Base-by-base conservation (phyloP, 768 basidiomycete species). In the Mycena sanguinolenta region DNA sequence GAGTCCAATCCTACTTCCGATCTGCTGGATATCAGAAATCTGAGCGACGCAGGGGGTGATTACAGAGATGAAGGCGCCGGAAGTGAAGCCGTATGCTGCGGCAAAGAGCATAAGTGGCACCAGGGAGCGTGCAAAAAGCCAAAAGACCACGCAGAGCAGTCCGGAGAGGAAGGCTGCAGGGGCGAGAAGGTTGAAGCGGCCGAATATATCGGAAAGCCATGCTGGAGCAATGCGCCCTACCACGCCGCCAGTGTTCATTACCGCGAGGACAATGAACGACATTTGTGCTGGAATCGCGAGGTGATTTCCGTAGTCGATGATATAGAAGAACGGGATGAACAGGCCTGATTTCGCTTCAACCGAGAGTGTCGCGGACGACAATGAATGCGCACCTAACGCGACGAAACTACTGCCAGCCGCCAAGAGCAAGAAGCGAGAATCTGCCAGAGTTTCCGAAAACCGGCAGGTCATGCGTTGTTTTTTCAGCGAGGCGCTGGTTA, bases 321-420 rank as follows among this genome's bases (percentile, higher is more conserved):
- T 88, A 80, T 89, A 94, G 76, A 92, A 91, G 77, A 88, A 90
- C 8, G 92, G 92, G 27, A 89, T 90, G 79, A 92, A 93, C 5
- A 92, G 80, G 28, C 91, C 92, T 93, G 73, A 16, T 16, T 46
- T 21, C n/a, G n/a, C n/a, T n/a, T n/a, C n/a, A n/a, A n/a, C n/a
- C n/a, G n/a, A n/a, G n/a, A n/a, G n/a, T n/a, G n/a, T n/a, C n/a
- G n/a, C n/a, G n/a, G n/a, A n/a, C n/a, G n/a, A n/a, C n/a, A n/a
- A n/a, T 46, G 49, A 55, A n/a, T 88, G 52, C 88, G 54, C 71
- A 91, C 91, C 91, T 32, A 92, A 80, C 16, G 89, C 89, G 19
- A 90, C 87, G 36, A 92, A 82, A 65, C 85, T 83, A 73, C 89
- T 88, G 7, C 90, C 91, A n/a, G 75, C 71, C 21, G 85, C 80